Evolutionary conservation across 805 yeast species (phyloP), one percentile per base, ranked within the genome.

Genomic region (Kluyveromyces siamensis): DNA sequence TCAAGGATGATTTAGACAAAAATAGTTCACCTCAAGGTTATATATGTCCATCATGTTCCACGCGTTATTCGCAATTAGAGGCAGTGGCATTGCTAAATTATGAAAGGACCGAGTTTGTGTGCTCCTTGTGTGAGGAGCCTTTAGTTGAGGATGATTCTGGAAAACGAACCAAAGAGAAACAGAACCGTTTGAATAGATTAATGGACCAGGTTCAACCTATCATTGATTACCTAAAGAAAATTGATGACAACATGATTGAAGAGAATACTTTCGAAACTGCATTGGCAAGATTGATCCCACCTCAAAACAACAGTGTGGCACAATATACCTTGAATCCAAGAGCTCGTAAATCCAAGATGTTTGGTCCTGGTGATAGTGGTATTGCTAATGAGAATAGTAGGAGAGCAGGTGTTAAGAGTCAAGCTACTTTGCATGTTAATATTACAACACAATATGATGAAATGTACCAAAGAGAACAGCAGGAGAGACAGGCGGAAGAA

Each of bases 21-120:
- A 86, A 84, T 58, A 81, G 88, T 25, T 90, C 88, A 56, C 95
- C 97, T 1, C 96, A 93, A 60, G 99, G 98, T 2, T 93, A 86
- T 62, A 76, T 87, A 50, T 93, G 99, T 63, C 90, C 95, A 8
- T 72, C 83, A 21, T 93, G 99, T 69, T 78, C 80, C 46, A 77
- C 85, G 17, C 84, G 85, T 63, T 90, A 83, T 59, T 76, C 90
- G 7, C 87, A 93, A 55, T 65, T 93, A 54, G 98, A 93, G 63
- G 96, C 96, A 2, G 80, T 91, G 17, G 79, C 95, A 14, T 65
- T 88, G 51, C 69, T 87, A 51, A 84, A 88, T 55, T 88, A 83
- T 48, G 96, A 87, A 59, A 79, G 79, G 57, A 80, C 86, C 46
- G 84, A 81, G 48, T 95, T 91, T 59, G 64, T 85, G 27, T 93